Percentiles rank a stretch among this genome's conserved stretches.
Evolutionary conservation across 23 red algal genomes (phyloP).

Genomic region (Gracilariopsis chorda): DNA sequence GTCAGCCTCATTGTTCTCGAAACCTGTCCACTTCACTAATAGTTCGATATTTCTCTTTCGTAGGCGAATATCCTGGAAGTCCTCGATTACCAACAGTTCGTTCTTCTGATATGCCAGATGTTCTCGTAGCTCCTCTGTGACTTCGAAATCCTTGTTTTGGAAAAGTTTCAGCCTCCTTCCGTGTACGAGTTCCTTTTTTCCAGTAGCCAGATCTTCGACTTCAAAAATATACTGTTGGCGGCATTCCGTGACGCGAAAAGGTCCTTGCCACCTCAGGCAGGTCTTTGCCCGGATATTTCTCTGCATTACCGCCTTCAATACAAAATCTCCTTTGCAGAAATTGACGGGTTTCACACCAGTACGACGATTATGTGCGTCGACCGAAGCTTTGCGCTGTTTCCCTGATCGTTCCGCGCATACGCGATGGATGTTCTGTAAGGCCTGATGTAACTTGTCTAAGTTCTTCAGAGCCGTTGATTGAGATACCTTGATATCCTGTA

Average conservation of each 20-base stretch:
- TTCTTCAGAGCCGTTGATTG: not conserved
- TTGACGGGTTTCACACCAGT: not conserved
- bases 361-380: not conserved
- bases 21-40: slow-evolving; percentile 17
- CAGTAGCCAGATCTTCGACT: slow-evolving; percentile 11
- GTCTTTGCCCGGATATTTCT: not conserved
- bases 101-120: slow-evolving; percentile 7
- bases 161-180: slow-evolving; percentile 15
- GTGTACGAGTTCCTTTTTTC: not conserved
- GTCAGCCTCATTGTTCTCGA: not conserved
- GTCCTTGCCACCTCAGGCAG: slow-evolving; percentile 4
- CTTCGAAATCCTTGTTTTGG: not conserved
- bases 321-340: not conserved
- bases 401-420: not conserved
- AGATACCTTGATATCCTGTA: not conserved
- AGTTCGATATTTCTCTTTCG: not conserved
- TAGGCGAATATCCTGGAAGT: not conserved
- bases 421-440: not conserved
- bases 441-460: not conserved
- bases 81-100: not conserved
- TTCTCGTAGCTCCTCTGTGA: not conserved
- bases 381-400: not conserved
- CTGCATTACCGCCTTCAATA: not conserved
- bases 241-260: not conserved
- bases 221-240: not conserved